Percentiles rank a stretch among this genome's conserved stretches.
Evolutionary conservation across 2,329 filamentous ascomycete species (phyloP).

Genomic region (Diaporthe helianthi): DNA sequence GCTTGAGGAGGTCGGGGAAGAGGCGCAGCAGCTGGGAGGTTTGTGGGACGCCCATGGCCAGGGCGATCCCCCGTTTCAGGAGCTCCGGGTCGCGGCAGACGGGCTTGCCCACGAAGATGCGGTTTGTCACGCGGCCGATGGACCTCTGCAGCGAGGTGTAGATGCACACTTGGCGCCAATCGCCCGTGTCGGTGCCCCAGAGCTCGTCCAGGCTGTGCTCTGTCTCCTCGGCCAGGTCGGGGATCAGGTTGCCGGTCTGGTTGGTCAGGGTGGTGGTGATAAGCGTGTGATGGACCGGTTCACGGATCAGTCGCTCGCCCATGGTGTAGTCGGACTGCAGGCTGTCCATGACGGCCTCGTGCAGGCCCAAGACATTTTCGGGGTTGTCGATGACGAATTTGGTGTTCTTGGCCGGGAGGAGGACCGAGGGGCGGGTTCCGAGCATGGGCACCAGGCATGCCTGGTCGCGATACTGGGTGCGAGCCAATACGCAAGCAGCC

Average conservation of each 20-base stretch:
- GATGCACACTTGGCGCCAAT: conserved; percentile 44
- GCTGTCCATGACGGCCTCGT: conserved; percentile 44
- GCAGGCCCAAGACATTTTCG: conserved; percentile 44
- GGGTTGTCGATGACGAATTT: conserved; percentile 45
- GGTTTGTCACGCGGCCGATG: conserved; percentile 42
- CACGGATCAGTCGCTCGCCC: conserved; percentile 41
- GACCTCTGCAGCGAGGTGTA: conserved; percentile 44
- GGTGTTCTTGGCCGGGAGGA: conserved; percentile 41
- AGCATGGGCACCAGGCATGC: conserved; percentile 41
- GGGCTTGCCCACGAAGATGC: conserved; percentile 43
- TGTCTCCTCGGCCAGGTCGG: conserved; percentile 44
- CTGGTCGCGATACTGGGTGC: conserved; percentile 39
- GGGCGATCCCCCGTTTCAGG: conserved; percentile 27
- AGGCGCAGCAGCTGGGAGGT: conserved; percentile 35
- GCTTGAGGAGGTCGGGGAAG: conserved; percentile 35
- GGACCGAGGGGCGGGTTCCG: conserved; percentile 37
- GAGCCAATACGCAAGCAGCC: conserved; percentile 38
- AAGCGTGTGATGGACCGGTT: conserved; percentile 43
- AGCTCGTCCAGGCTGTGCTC: conserved; percentile 39
- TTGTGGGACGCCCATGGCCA: conserved; percentile 34
- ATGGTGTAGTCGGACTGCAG: conserved; percentile 45
- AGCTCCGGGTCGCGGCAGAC: conserved; percentile 39
- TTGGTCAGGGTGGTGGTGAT: conserved; percentile 44
- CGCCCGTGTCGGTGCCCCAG: conserved; percentile 42
- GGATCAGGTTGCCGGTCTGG: conserved; percentile 40